A percentile compares a stretch with the other conserved stretches of the same genome.
Conservation (phyloP, 2,329 filamentous ascomycete species). For the Nannizziopsis barbatae region DNA sequence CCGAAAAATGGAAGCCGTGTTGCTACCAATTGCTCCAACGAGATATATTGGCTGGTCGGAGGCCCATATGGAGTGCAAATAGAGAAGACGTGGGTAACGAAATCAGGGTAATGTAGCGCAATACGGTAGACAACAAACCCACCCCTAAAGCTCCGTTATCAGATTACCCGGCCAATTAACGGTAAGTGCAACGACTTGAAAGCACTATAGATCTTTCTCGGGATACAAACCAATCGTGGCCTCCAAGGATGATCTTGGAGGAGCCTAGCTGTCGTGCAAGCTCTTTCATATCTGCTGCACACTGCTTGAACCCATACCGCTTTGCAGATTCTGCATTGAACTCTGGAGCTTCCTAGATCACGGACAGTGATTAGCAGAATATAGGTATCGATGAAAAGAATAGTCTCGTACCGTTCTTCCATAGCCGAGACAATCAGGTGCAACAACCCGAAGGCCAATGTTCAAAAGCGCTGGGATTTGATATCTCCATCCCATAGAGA, state of each 20-base stretch:
- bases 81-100: constrained; percentile 64
- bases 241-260: constrained; percentile 62
- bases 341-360: constrained; percentile 31
- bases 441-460: constrained; percentile 66
- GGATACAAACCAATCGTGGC: constrained; percentile 62
- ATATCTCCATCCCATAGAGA: constrained; percentile 76
- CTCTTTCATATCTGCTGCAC: constrained; percentile 62
- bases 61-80: constrained; percentile 65
- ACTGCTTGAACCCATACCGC: constrained; percentile 60
- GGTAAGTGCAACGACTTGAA: too few relatives aligned
- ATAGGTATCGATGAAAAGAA: neutral
- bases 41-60: constrained; percentile 43
- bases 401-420: constrained; percentile 51
- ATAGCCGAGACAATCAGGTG: constrained; percentile 79
- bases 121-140: constrained; percentile 65
- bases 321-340: constrained; percentile 50
- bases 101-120: constrained; percentile 59
- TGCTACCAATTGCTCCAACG: constrained; percentile 50
- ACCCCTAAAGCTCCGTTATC: constrained; percentile 45
- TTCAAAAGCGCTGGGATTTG: constrained; percentile 68
- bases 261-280: constrained; percentile 51
- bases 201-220: neutral
- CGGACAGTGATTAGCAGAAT: neutral
- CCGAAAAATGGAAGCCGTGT: constrained; percentile 53
- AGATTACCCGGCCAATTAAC: too few relatives aligned